Evolutionary conservation across 495 filamentous ascomycete species (phyloP).

Genomic region (Neurospora sp.): DNA sequence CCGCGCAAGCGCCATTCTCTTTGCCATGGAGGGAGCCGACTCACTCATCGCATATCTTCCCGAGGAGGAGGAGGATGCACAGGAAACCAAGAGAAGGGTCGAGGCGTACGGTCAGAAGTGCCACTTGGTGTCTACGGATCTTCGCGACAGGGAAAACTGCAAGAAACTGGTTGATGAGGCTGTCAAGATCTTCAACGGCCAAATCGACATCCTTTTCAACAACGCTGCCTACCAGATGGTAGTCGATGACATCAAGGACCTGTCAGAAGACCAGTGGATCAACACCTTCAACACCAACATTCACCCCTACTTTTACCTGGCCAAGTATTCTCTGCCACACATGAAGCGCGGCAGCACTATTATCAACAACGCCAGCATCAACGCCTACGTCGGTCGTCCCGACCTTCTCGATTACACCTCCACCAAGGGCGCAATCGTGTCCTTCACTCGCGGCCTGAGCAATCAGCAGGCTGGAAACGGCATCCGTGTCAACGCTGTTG

Average conservation of each 20-base stretch:
- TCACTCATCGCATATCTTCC: conserved; percentile 66
- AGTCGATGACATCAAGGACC: conserved; percentile 58
- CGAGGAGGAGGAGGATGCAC: conserved; percentile 67
- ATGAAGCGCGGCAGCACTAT: conserved; percentile 69
- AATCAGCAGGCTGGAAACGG: conserved; percentile 65
- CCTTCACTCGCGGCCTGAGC: conserved; percentile 69
- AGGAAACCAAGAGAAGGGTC: conserved; percentile 60
- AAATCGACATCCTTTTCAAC: conserved; percentile 69
- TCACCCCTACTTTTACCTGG: conserved; percentile 62
- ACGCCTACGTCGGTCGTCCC: conserved; percentile 72
- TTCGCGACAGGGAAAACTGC: conserved; percentile 56
- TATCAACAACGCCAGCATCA: conserved; percentile 76
- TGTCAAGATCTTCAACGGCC: conserved; percentile 47
- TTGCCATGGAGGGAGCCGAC: conserved; percentile 75
- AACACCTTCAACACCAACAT: conserved; percentile 69
- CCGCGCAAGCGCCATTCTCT: conserved; percentile 66
- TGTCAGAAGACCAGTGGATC: conserved; percentile 76
- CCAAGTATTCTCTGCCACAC: conserved; percentile 69
- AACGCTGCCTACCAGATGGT: conserved; percentile 74
- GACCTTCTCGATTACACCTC: conserved; percentile 82
- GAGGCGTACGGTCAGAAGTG: conserved; percentile 55
- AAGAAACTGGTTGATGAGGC: conserved; percentile 58
- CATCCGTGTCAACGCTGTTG: conserved; percentile 73
- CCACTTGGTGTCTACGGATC: conserved; percentile 49
- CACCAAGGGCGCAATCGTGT: conserved; percentile 73